These are phyloP conservation scores for Geum urbanum DNA, from an alignment of 306 rosid species.

Conservation along the genomic window DNA sequence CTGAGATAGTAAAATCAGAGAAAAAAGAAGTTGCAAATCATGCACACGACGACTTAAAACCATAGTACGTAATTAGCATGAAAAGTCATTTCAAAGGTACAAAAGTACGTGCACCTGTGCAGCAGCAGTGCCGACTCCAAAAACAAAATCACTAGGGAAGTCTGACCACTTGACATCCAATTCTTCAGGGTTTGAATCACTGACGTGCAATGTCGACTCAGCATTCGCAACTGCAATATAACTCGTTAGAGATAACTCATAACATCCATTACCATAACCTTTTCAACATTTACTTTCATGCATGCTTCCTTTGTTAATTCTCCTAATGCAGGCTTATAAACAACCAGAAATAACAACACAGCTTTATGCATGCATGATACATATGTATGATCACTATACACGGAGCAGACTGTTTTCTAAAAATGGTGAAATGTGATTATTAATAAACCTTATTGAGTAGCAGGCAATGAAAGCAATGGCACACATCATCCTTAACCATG, in stretches of 20 bases:
- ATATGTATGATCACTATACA: neutral
- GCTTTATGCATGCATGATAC: neutral
- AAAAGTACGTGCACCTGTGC: constrained; percentile 14
- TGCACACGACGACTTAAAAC: neutral
- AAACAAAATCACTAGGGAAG: constrained; percentile 25
- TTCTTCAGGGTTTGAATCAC: constrained; percentile 4
- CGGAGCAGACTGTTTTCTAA: too few species aligned
- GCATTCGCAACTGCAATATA: constrained; percentile 1
- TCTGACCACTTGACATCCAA: constrained; percentile 15
- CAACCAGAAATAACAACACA: neutral
- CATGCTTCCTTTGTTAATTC: neutral
- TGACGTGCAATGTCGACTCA: neutral
- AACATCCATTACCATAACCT: neutral
- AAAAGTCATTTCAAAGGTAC: neutral
- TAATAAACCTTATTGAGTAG: neutral
- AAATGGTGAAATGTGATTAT: neutral
- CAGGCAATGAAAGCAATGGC: neutral
- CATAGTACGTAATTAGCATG: neutral
- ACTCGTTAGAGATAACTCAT: neutral
- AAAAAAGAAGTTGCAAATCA: neutral
- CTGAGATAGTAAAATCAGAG: neutral
- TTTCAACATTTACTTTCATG: neutral
- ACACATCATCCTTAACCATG: constrained; percentile 6
- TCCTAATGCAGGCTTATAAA: neutral
- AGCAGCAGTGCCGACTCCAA: constrained; percentile 26